A percentile compares a stretch with the other conserved stretches of the same genome.
Evolutionary conservation across 495 filamentous ascomycete genomes (phyloP).

Genomic region (Monascus purpureus): DNA sequence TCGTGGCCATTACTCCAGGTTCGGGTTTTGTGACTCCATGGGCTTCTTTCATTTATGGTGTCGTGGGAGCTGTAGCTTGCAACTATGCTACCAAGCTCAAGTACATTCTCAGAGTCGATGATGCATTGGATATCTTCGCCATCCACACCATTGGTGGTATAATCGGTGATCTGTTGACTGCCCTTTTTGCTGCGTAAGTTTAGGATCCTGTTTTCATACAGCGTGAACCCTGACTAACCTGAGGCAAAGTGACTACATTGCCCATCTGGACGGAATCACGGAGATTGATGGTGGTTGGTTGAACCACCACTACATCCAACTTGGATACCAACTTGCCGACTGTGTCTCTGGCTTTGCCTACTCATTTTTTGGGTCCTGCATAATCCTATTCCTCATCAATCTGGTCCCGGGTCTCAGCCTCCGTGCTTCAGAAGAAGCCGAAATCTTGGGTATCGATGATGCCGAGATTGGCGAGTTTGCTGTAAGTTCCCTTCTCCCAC

Average conservation of each 20-base stretch:
- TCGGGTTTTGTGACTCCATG: conserved; percentile 85
- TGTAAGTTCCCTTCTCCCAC: conserved; percentile 25
- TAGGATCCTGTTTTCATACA: too few relatives aligned
- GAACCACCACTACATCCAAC: conserved; percentile 80
- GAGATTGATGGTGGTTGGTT: conserved; percentile 76
- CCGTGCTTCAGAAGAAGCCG: conserved; percentile 68
- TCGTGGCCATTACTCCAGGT: conserved; percentile 87
- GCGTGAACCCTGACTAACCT: too few relatives aligned
- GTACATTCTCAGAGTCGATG: conserved; percentile 74
- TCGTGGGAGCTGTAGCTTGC: conserved; percentile 69
- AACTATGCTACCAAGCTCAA: conserved; percentile 98
- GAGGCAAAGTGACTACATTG: conserved; percentile 58
- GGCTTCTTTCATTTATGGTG: conserved; percentile 82
- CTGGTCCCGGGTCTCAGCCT: conserved; percentile 72
- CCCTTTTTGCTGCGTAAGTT: conserved; percentile 76
- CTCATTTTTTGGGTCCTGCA: conserved; percentile 71
- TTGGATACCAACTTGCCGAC: conserved; percentile 80
- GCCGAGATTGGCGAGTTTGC: conserved; percentile 96
- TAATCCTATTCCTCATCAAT: conserved; percentile 82
- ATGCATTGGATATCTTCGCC: conserved; percentile 88
- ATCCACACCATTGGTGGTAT: conserved; percentile 81
- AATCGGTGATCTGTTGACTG: conserved; percentile 81
- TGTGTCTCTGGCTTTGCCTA: conserved; percentile 72
- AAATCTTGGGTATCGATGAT: conserved; percentile 87
- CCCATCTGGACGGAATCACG: conserved; percentile 66